These are phyloP conservation scores for Claviceps capensis DNA, from an alignment of 2,329 filamentous ascomycete genomes.

Conservation along the genomic window DNA sequence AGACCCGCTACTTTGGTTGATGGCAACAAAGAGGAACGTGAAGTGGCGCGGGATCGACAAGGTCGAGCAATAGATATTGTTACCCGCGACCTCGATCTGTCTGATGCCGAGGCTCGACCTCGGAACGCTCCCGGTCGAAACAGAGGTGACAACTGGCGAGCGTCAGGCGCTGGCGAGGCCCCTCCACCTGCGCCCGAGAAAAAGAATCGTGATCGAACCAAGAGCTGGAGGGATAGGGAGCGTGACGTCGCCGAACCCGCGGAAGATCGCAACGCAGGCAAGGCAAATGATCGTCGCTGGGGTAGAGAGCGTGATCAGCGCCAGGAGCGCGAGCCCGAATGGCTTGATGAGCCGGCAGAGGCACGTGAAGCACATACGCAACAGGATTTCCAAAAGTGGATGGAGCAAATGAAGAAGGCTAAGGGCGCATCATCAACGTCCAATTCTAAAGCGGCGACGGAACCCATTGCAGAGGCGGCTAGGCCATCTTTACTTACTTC, in stretches of 20 bases:
- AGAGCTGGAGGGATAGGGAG: slow-evolving; percentile 47
- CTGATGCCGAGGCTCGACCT: slow-evolving; percentile 39
- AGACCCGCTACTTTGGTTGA: slow-evolving; percentile 23
- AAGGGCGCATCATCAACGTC: slow-evolving; percentile 23
- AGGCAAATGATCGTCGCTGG: slow-evolving; percentile 35
- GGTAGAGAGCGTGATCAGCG: slow-evolving; percentile 44
- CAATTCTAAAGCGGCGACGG: slow-evolving; percentile 18
- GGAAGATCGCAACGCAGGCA: slow-evolving; percentile 45
- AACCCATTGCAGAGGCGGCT: slow-evolving; percentile 29
- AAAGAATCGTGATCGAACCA: slow-evolving; percentile 42
- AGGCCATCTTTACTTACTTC: slow-evolving; percentile 45
- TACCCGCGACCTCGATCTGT: slow-evolving; percentile 32
- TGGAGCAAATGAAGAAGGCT: slow-evolving; percentile 73
- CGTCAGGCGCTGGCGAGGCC: slow-evolving; percentile 31
- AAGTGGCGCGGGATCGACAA: slow-evolving; percentile 32
- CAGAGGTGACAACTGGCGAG: slow-evolving; percentile 64
- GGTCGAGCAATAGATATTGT: slow-evolving; percentile 37
- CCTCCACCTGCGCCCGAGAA: slow-evolving; percentile 17
- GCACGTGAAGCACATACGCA: slow-evolving; percentile 62
- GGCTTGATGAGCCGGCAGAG: slow-evolving; percentile 67
- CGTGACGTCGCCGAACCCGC: slow-evolving; percentile 23
- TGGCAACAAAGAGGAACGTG: slow-evolving; percentile 36
- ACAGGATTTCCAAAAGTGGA: slow-evolving; percentile 90
- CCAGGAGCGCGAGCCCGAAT: slow-evolving; percentile 68
- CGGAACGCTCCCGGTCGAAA: slow-evolving; percentile 53